A percentile compares a stretch with the other conserved stretches of the same genome.
Conservation (phyloP, 2,329 filamentous ascomycete genomes). For the Cylindrodendrum hubeiense region DNA sequence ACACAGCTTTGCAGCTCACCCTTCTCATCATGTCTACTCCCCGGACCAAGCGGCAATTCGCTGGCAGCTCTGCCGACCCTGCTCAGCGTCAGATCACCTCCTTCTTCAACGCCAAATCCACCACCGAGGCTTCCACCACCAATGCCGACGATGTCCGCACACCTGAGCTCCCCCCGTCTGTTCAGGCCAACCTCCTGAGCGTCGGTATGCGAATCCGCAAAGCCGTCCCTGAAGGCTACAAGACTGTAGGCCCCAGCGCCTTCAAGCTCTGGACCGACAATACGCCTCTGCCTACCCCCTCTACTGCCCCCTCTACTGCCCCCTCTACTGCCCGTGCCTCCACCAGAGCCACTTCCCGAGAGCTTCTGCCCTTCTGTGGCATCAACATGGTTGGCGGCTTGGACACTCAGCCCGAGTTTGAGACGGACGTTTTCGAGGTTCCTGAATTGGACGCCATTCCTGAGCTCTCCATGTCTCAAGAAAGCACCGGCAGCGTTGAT, state of each 20-base stretch:
- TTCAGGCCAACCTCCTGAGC: conserved; percentile 87
- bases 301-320: conserved; percentile 25
- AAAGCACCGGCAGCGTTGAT: conserved; percentile 58
- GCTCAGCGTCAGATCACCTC: conserved; percentile 73
- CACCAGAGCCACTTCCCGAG: conserved; percentile 57
- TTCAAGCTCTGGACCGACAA: conserved; percentile 65
- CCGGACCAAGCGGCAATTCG: conserved; percentile 72
- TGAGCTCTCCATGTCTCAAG: conserved; percentile 67
- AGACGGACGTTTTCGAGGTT: conserved; percentile 41
- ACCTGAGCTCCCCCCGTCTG: conserved; percentile 69
- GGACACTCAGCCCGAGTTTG: conserved; percentile 66
- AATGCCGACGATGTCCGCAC: conserved; percentile 45
- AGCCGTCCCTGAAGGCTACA: conserved; percentile 93
- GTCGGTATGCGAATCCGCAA: conserved; percentile 97
- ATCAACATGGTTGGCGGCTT: conserved; percentile 81
- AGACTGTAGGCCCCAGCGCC: conserved; percentile 69
- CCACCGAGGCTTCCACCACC: conserved; percentile 45
- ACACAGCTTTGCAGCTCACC: background rate
- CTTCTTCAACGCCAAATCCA: conserved; percentile 64
- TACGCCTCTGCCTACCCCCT: conserved; percentile 33
- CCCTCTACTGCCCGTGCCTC: conserved; percentile 25
- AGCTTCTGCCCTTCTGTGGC: conserved; percentile 85
- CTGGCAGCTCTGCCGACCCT: conserved; percentile 69
- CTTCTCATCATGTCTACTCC: conserved; percentile 62
- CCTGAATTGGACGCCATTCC: conserved; percentile 57